Base-by-base conservation (phyloP, 2,329 filamentous ascomycete species). In the Davidsoniella australis region DNA sequence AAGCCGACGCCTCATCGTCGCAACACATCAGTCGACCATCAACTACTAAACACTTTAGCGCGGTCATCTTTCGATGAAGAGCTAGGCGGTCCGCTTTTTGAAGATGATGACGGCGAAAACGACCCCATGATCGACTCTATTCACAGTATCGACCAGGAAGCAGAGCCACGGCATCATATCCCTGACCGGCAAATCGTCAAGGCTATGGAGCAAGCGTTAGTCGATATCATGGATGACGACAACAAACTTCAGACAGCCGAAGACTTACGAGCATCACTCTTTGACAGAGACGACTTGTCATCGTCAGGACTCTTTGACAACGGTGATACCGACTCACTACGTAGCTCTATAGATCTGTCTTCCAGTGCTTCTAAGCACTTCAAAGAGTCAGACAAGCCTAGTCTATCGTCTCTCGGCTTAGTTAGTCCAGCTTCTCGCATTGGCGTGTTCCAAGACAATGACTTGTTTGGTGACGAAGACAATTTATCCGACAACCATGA, bases 391-490 rank as follows among this genome's bases (percentile, higher is more conserved):
- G 73, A 78, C 24, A 94, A 83, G 62, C 88, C 87, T 20, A 98
- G 85, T 59, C 78, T 98, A 55, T 82, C 89, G 9, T 95, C 91
- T 0, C 67, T 98, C 2, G 91, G 91, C 0, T 74, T 98, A 4
- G 85, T 98, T 2, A 93, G 86, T 53, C 81, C 82, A 5, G 84
- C 85, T 12, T 86, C 85, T 14, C 80, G 86, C 18, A 87, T 88
- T 52, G 88, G 89, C 1, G 91, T 98, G 2, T 98, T 98, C 62
- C 78, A 85, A 5, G 85, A 94, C 56, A 85, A 96, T 59, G 86
- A 96, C 59, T 74, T 98, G 4, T 96, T 95, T 60, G 82, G 80
- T 1, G 89, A 96, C 55, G 85, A 94, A 58, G 78, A 85, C 58
- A 87, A 80, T 57, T 69, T 88, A 5, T 82, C 88, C 47, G 89